Evolutionary conservation across 768 basidiomycete species (phyloP).

Genomic region (Podaxis mareebaensis): DNA sequence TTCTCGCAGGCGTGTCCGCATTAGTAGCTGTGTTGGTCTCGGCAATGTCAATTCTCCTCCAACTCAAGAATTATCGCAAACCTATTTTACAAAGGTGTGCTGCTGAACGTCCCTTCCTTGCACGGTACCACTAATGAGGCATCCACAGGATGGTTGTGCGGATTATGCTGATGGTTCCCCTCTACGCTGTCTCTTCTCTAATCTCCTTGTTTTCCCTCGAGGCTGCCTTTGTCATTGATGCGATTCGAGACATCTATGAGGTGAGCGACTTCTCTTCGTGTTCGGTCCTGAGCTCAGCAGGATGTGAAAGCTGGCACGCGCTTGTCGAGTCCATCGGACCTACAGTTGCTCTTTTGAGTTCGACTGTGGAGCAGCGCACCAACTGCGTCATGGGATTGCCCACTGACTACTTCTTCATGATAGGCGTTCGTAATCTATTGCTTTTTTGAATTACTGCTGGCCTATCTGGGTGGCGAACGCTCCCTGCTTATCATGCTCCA

Average conservation of each 20-base stretch:
- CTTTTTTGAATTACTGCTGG: constrained; percentile 81
- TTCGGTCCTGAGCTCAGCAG: neutral
- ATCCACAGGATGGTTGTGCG: constrained; percentile 78
- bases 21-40: constrained; percentile 73
- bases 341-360: neutral
- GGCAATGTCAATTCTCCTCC: constrained; percentile 72
- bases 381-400: neutral
- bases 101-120: neutral
- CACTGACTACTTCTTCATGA: constrained; percentile 9
- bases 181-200: constrained; percentile 89
- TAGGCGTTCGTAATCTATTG: constrained; percentile 95
- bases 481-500: constrained; percentile 90
- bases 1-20: constrained; percentile 63
- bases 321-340: neutral
- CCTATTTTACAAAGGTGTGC: constrained; percentile 73
- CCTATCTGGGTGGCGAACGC: constrained; percentile 90
- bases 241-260: constrained; percentile 94
- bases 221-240: constrained; percentile 96
- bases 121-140: neutral
- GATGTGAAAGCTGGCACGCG: neutral
- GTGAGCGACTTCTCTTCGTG: constrained; percentile 39
- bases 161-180: constrained; percentile 96
- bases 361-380: neutral
- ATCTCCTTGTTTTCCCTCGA: constrained; percentile 93
- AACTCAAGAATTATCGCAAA: constrained; percentile 85